A percentile compares a stretch with the other conserved stretches of the same genome.
These are phyloP conservation scores for Alternaria sp. DNA, from an alignment of 2,329 filamentous ascomycete genomes.

Conservation along the genomic window DNA sequence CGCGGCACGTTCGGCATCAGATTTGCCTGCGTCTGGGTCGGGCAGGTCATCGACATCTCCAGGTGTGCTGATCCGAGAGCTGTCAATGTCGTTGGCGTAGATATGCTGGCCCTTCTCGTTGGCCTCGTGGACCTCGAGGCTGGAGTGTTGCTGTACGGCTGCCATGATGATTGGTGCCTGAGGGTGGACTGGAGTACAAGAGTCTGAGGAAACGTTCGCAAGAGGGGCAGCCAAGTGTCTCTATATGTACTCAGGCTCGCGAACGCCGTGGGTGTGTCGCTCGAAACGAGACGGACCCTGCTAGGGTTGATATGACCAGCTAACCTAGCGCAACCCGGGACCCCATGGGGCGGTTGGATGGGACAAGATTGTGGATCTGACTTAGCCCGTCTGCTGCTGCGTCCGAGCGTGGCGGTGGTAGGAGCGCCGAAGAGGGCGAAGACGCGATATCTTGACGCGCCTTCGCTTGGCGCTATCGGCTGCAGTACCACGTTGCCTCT, in stretches of 20 bases:
- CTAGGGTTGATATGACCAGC: constrained; percentile 23
- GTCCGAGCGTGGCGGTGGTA: constrained; percentile 37
- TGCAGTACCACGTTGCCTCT: constrained; percentile 31
- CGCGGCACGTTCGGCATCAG: constrained; percentile 40
- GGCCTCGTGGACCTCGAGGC: constrained; percentile 22
- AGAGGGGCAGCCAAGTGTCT: constrained; percentile 28
- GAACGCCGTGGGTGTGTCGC: constrained; percentile 10
- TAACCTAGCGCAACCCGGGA: constrained; percentile 25
- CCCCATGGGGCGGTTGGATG: constrained; percentile 48
- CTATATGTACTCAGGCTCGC: constrained; percentile 38
- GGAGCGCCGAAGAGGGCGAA: background rate
- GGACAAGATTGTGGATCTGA: constrained; percentile 34
- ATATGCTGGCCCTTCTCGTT: constrained; percentile 33
- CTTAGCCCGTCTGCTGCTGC: constrained; percentile 33
- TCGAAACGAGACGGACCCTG: constrained; percentile 14
- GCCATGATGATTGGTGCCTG: constrained; percentile 34
- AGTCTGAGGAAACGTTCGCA: constrained; percentile 22
- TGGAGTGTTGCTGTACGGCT: constrained; percentile 34
- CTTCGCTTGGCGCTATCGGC: constrained; percentile 20
- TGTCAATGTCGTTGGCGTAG: constrained; percentile 37
- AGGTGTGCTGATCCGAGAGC: constrained; percentile 30
- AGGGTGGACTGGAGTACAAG: constrained; percentile 18
- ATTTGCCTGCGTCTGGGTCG: constrained; percentile 45
- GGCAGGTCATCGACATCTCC: constrained; percentile 42
- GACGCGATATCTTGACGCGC: constrained; percentile 10